Evolutionary conservation across 257 asterid species (phyloP), one percentile per base, ranked within the genome.

Genomic region (Solanum arcanum): DNA sequence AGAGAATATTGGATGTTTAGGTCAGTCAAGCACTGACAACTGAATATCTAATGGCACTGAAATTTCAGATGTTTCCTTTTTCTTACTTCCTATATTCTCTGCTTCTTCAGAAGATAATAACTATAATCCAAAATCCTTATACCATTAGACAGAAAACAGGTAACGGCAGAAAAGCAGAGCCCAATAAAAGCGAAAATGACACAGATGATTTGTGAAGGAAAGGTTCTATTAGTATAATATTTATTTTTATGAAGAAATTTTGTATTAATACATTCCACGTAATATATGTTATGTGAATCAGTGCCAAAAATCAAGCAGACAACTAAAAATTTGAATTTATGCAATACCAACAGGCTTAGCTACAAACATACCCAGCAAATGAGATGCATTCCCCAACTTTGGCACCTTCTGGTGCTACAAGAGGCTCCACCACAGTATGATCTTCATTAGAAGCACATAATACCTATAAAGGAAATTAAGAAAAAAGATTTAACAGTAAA

Each of bases 361-460:
- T 35, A 64, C 68, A 83, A 64, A 68, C 91, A 12, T 94, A 96
- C 99, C 98, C 98, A 9, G 93, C 88, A 92, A 95, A 96, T 83
- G 92, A 76, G 84, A 95, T 92, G 85, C 87, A 88, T 88, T 96
- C 99, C 90, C 99, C 99, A 87, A 90, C 78, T 88, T 92, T 92
- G 83, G 98, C 98, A 88, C 98, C 98, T 82, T 91, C 94, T 23
- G 99, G 99, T 87, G 96, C 96, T 33, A 89, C 83, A 52, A 96
- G 89, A 86, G 99, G 99, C 93, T 96, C 98, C 86, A 96, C 98
- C 62, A 89, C 88, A 16, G 97, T 91, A 89, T 96, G 98, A 73
- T 96, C 99, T 85, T 92, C 88, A 93, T 88, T 94, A 42, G 99
- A 95, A 90, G 98, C 98, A 91, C 99, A 96, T 77, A 96, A 85